Base-by-base conservation (phyloP, 208 protist species). In the Acanthamoeba castellanii region DNA sequence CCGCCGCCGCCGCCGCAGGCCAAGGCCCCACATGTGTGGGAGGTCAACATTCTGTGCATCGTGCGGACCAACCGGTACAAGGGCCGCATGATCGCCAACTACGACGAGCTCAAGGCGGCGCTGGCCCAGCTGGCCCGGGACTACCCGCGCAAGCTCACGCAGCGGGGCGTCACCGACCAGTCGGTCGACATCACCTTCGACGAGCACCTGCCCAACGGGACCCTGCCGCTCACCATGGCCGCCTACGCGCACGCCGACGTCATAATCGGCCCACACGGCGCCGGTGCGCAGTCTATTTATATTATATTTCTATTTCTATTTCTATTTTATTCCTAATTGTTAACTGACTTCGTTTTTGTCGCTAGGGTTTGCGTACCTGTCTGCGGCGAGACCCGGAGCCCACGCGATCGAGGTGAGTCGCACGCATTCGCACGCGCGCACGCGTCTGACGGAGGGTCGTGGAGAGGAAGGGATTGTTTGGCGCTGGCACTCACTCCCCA, bases 201-300 rank as follows among this genome's bases (percentile, higher is more conserved):
- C 42, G 76, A 85, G 45, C 76, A 85, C 42, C n/a, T 85, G 76
- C 34, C 76, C 13, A 30, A 34, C n/a, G n/a, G 52, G 76, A n/a
- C 42, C 27, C 34, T 85, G 11, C 4, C 30, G 20, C 34, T 70
- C 5, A 92, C 85, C 7, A 9, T 92, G 2, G 1, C 13, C 30
- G 14, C 11, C 59, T 92, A 92, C 59, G 59, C 87, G 13, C 30
- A 2, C 27, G 87, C 87, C 18, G 87, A 92, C 37, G 72, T 92
- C 27, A 27, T 74, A 0, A 4, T 92, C 5, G 52, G 37, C 5
- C 87, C 87, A 34, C 87, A 92, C 57, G 87, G 87, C 14, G 87
- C 87, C 1, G 87, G 87, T 78, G 2, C 70, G 70, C n/a, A 2
- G 1, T 32, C 14, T 84, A 76, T 45, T 11, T 6, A 16, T 42